Evolutionary conservation across 805 yeast genomes (phyloP).

Genomic region (Metschnikowia peoriensis): DNA sequence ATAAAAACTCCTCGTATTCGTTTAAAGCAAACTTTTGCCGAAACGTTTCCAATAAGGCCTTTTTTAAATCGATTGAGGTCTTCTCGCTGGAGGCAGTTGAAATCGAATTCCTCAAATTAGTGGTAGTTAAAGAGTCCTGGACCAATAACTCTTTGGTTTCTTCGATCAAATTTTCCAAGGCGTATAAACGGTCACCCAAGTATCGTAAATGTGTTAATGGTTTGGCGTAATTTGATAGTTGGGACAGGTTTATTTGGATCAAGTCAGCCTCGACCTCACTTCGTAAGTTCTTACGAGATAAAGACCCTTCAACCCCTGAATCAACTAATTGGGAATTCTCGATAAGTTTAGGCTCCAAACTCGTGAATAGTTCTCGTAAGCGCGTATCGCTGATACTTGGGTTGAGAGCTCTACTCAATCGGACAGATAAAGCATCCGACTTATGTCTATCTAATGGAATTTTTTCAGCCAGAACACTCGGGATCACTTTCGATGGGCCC

Average conservation of each 20-base stretch:
- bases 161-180: conserved; percentile 14
- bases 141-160: conserved; percentile 43
- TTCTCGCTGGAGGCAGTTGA: conserved; percentile 29
- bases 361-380: conserved; percentile 32
- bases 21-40: conserved; percentile 63
- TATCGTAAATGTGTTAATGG: conserved; percentile 25
- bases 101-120: conserved; percentile 25
- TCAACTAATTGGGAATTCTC: conserved; percentile 42
- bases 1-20: conserved; percentile 66
- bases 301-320: conserved; percentile 53
- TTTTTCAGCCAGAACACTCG: neutral
- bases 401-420: conserved; percentile 51
- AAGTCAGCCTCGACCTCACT: conserved; percentile 61
- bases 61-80: conserved; percentile 44
- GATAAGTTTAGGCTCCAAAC: conserved; percentile 26
- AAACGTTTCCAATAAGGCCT: conserved; percentile 49
- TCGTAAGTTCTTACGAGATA: conserved; percentile 58
- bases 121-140: conserved; percentile 22
- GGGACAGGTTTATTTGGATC: conserved; percentile 47
- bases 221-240: conserved; percentile 35
- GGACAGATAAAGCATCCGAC: conserved; percentile 31
- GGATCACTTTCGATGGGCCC: neutral
- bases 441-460: conserved; percentile 4
- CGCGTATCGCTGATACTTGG: conserved; percentile 35
- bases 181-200: conserved; percentile 14